Base-by-base conservation (phyloP, 2,329 filamentous ascomycete genomes). In the Fusarium aywerte region DNA sequence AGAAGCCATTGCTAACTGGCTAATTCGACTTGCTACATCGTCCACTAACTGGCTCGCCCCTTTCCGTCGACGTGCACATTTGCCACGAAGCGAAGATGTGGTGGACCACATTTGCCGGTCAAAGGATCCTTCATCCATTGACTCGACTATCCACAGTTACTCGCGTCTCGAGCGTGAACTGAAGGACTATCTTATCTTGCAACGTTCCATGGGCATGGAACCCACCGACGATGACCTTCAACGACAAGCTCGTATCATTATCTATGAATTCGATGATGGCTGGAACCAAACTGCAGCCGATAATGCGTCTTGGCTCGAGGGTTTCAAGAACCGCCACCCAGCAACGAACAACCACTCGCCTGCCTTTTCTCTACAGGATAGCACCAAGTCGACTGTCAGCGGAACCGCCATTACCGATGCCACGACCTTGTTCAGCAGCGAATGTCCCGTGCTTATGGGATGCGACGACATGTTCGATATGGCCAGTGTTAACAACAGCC, bases 281-380 rank as follows among this genome's bases (percentile, higher is more conserved):
- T 89, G 87, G 86, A 89, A 89, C 65, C 87, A 89, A 70, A 90
- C 87, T 2, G 84, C 83, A 1, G 85, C 86, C 4, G 87, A 90
- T 65, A 85, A 87, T 61, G 65, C 77, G 4, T 74, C 79, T 5
- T 88, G 86, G 84, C 78, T 89, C 2, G 74, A 77, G 5, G 76
- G 80, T 13, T 89, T 89, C 76, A 84, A 81, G 59, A 74, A 79
- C 38, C 80, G 84, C 48, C 82, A 87, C 62, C 62, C 75, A 15
- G 42, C 39, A 35, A 48, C 48, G 27, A 67, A 58, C 16, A 62
- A 72, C 21, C 72, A 56, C 52, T 74, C 73, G 13, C 71, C 73
- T 9, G 58, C 67, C 15, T 62, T 74, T 51, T 74, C 73, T 13
- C 47, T 67, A 5, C 67, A 72, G 31, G 55, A 53, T 11, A 73